A percentile compares a stretch with the other conserved stretches of the same genome.
phyloP scores from a whole-genome alignment of 352 stramenopile genomes.

The Pythium myriotylum region DNA sequence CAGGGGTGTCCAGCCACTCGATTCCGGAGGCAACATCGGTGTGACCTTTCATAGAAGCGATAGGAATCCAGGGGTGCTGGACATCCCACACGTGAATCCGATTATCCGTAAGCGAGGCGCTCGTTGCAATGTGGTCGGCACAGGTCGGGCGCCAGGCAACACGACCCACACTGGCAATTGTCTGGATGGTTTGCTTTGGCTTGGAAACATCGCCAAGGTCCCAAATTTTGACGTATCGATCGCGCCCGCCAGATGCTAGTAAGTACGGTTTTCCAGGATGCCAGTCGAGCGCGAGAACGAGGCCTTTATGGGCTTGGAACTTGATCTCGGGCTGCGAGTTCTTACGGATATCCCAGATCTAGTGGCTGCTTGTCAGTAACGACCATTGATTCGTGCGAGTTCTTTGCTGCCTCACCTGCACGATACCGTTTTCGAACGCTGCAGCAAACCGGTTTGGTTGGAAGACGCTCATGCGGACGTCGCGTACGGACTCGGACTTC shows the following conservation, averaged over 20 bases:
- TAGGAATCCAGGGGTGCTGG: constrained; percentile 80
- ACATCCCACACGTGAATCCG: constrained; percentile 89
- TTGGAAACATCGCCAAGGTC: constrained; percentile 70
- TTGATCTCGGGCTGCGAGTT: constrained; percentile 80
- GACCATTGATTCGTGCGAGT: too few relatives aligned
- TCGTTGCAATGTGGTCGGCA: constrained; percentile 83
- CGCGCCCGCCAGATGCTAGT: constrained; percentile 77
- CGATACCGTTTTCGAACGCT: constrained; percentile 86
- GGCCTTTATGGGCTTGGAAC: constrained; percentile 86
- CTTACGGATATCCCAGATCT: constrained; percentile 88
- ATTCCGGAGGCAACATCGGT: constrained; percentile 83
- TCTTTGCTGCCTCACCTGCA: constrained; percentile 54
- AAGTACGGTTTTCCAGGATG: constrained; percentile 68
- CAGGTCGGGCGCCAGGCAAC: constrained; percentile 81
- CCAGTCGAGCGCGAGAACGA: constrained; percentile 86
- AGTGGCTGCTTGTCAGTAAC: constrained; percentile 1
- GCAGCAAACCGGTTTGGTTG: constrained; percentile 79
- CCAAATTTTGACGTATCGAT: constrained; percentile 90
- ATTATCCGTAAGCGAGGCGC: constrained; percentile 84
- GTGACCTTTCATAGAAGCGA: constrained; percentile 87
- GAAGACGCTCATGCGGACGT: constrained; percentile 78
- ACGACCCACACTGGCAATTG: constrained; percentile 82
- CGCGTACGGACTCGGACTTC: constrained; percentile 85
- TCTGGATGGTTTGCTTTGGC: constrained; percentile 84
- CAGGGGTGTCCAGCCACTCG: constrained; percentile 82